These are phyloP conservation scores for Arachis hypogaea DNA, from an alignment of 306 rosid species.

Conservation along the genomic window DNA sequence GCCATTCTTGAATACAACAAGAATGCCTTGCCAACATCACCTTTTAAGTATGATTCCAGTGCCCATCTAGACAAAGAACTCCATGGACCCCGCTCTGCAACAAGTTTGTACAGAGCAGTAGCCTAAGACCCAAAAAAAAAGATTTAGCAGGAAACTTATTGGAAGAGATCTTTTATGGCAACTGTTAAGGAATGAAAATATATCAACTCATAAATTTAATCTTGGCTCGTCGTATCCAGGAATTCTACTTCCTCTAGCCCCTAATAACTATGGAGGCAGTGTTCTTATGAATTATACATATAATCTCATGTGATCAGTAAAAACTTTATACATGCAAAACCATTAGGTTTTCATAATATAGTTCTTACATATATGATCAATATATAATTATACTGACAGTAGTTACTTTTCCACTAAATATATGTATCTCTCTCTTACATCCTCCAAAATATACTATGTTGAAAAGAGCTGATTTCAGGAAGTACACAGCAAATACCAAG, in stretches of 20 bases:
- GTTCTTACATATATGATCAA: neutral
- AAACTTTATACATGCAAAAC: neutral
- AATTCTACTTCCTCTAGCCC: conserved; percentile 16
- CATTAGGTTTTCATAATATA: neutral
- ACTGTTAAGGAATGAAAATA: conserved; percentile 14
- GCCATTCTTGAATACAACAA: conserved; percentile 97
- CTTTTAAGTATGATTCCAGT: conserved; percentile 88
- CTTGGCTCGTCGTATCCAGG: conserved; percentile 21
- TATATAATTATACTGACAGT: neutral
- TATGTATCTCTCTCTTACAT: conserved; percentile 3
- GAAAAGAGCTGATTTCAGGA: conserved; percentile 2
- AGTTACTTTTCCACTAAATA: neutral
- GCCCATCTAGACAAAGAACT: conserved; percentile 99
- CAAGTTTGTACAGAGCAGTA: conserved; percentile 82
- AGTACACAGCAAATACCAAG: conserved; percentile 1
- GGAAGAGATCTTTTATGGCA: neutral
- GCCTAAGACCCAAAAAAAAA: conserved; percentile 63
- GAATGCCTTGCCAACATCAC: conserved; percentile 90
- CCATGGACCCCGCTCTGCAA: conserved; percentile 99
- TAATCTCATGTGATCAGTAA: neutral
- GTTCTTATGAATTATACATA: conserved; percentile 1
- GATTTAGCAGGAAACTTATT: conserved; percentile 24
- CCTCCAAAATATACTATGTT: conserved; percentile 10
- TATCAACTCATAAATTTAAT: conserved; percentile 18
- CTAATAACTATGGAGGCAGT: neutral